Percentiles rank a stretch among this genome's conserved stretches.
These are phyloP conservation scores for Pyrenophora graminea DNA, from an alignment of 2,329 filamentous ascomycete species.

Conservation along the genomic window DNA sequence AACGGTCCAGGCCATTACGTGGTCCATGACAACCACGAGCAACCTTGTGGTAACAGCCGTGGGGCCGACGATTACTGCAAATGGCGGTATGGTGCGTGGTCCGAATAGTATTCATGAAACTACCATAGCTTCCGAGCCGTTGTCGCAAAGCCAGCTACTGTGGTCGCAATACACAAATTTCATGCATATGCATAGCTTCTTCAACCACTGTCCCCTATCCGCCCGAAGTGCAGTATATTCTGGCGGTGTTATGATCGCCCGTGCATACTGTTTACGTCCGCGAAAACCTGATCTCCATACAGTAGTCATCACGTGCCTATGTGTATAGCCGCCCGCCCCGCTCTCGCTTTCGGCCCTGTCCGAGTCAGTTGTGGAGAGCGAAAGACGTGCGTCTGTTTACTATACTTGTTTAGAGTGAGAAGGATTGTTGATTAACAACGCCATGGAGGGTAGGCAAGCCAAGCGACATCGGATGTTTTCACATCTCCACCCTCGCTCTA, in stretches of 20 bases:
- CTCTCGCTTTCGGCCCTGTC: no score
- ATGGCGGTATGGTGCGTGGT: neutral
- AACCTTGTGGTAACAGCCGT: neutral
- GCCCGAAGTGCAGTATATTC: conserved; percentile 6
- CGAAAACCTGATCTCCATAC: neutral
- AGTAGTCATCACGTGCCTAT: no score
- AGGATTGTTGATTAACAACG: no score
- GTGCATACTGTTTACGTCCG: conserved; percentile 12
- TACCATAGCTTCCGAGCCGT: conserved; percentile 16
- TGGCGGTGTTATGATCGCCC: conserved; percentile 12
- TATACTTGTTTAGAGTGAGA: neutral
- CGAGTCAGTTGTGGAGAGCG: no score
- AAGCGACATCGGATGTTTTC: no score
- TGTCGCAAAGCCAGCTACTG: conserved; percentile 18
- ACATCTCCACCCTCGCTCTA: neutral
- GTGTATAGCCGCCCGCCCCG: neutral
- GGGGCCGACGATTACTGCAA: conserved; percentile 7
- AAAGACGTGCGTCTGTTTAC: no score
- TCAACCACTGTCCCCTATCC: conserved; percentile 5
- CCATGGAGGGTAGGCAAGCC: no score
- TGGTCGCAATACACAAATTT: conserved; percentile 20
- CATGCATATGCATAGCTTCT: conserved; percentile 10
- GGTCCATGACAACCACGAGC: conserved; percentile 4
- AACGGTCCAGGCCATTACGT: conserved; percentile 1
- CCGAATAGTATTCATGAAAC: conserved; percentile 8